Base-by-base conservation (phyloP, 73 alveolate genomes). In the Tetrahymena malaccensis region DNA sequence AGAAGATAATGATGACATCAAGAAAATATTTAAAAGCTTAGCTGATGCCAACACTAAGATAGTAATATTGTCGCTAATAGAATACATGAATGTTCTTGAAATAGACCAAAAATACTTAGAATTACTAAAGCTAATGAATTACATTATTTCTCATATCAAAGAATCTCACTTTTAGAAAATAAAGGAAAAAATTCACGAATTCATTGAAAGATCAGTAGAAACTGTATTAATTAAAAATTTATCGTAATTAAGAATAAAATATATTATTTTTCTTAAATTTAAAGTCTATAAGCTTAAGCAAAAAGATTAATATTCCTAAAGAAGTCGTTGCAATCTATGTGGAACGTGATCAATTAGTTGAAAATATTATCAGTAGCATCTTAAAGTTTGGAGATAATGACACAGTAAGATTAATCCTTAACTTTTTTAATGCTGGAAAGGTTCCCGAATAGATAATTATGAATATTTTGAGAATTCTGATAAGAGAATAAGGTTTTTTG, bases 401-500 rank as follows among this genome's bases (percentile, higher is more conserved):
- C 35, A 89, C 94, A 27, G 94, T 95, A 15, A 95, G 94, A 43
- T 95, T 85, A 33, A 95, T 95, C 21, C 85, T 93, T 89, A 94
- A 95, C 93, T 95, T 95, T 50, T 95, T 95, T 85, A 94, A 95
- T 55, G 93, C 97, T 17, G 97, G 97, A 89, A 93, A 94, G 22
- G 97, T 95, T 43, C 97, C 97, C 33, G 97, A 95, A 55, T 27
- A 55, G 19, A 94, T 95, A 38, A 95, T 95, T 43, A 31, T 95
- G 31, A 95, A 95, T 38, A 95, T 95, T 95, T 85, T 95, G 35
- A 35, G 89, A 25, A 43, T 37, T 44, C 70, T 95, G 10, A 85
- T 95, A 17, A 43, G 57, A 43, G 44, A 70, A 43, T 40, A 43
- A 95, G 85, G 97, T 95, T 43, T 0, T 50, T 43, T 27, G 3